phyloP scores from a whole-genome alignment of 1,284 basidiomycete species.

The Wallemia mellicola region DNA sequence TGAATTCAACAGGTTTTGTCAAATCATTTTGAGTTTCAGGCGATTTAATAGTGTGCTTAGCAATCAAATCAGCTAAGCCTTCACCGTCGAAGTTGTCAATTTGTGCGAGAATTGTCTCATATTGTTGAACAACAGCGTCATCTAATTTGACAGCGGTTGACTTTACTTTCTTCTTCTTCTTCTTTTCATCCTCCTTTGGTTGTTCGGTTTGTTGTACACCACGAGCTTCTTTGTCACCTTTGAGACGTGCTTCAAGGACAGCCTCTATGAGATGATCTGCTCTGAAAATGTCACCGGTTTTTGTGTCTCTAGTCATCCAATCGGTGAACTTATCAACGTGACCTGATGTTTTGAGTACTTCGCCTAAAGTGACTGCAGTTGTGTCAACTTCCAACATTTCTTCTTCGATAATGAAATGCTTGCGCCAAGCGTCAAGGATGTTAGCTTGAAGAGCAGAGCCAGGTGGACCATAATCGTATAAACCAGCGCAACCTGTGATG shows the following conservation, averaged over 20 bases:
- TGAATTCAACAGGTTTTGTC: constrained; percentile 78
- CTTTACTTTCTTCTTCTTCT: constrained; percentile 57
- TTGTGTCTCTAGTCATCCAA: constrained; percentile 93
- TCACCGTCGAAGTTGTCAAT: constrained; percentile 84
- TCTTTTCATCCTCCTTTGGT: constrained; percentile 36
- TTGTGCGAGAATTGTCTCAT: constrained; percentile 57
- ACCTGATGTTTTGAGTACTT: constrained; percentile 90
- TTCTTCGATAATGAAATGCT: constrained; percentile 95
- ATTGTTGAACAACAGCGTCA: constrained; percentile 44
- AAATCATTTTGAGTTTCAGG: constrained; percentile 82
- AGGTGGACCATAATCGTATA: constrained; percentile 87
- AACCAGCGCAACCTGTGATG: constrained; percentile 50
- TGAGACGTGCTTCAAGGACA: constrained; percentile 66
- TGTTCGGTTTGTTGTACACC: constrained; percentile 23
- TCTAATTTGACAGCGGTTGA: constrained; percentile 41
- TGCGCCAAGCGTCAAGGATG: constrained; percentile 86
- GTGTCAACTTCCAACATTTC: constrained; percentile 98
- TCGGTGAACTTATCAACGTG: constrained; percentile 96
- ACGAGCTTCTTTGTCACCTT: constrained; percentile 75
- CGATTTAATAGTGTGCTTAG: constrained; percentile 52
- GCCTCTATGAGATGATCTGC: constrained; percentile 90
- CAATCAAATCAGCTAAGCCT: constrained; percentile 63
- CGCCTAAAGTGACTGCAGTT: constrained; percentile 80
- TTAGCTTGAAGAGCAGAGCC: constrained; percentile 89
- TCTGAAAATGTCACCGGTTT: constrained; percentile 84